A percentile compares a stretch with the other conserved stretches of the same genome.
Evolutionary conservation across 2,329 filamentous ascomycete genomes (phyloP).

Genomic region (Sporothrix euskadiensis): DNA sequence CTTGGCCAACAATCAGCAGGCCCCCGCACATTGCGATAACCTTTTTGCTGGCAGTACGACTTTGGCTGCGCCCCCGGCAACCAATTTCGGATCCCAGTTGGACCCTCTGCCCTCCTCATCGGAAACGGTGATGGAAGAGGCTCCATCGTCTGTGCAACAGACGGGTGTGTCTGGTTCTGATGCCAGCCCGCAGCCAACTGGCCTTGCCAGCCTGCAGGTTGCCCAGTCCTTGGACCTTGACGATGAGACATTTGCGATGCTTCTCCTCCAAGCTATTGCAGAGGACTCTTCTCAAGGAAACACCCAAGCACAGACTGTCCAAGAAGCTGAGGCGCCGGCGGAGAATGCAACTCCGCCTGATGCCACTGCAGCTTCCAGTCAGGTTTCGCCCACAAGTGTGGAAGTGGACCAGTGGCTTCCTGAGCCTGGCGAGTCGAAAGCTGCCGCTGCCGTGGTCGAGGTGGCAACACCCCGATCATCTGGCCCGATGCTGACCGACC

Average conservation of each 20-base stretch:
- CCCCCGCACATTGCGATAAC: not conserved
- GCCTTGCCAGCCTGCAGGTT: not conserved
- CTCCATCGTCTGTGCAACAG: not conserved
- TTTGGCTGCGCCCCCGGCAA: not conserved
- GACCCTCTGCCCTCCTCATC: not conserved
- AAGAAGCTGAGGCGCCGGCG: not conserved
- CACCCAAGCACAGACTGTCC: not conserved
- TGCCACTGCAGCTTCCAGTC: not conserved
- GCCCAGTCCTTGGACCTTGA: too few relatives aligned
- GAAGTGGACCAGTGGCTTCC: not conserved
- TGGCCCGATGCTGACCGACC: not conserved
- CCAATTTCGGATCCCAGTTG: too few relatives aligned
- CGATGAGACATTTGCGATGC: too few relatives aligned
- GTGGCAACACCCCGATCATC: not conserved
- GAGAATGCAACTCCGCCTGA: not conserved
- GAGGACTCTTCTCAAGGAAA: too few relatives aligned
- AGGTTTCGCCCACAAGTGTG: not conserved
- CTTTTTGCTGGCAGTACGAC: not conserved
- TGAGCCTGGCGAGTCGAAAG: not conserved
- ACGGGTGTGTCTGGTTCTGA: too few relatives aligned
- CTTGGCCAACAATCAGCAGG: not conserved
- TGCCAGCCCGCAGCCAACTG: too few relatives aligned
- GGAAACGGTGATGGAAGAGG: not conserved
- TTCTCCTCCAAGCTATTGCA: too few relatives aligned
- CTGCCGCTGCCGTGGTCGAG: not conserved